Evolutionary conservation across 108 stramenopile genomes (phyloP).

Genomic region (Chaetoceros muelleri): DNA sequence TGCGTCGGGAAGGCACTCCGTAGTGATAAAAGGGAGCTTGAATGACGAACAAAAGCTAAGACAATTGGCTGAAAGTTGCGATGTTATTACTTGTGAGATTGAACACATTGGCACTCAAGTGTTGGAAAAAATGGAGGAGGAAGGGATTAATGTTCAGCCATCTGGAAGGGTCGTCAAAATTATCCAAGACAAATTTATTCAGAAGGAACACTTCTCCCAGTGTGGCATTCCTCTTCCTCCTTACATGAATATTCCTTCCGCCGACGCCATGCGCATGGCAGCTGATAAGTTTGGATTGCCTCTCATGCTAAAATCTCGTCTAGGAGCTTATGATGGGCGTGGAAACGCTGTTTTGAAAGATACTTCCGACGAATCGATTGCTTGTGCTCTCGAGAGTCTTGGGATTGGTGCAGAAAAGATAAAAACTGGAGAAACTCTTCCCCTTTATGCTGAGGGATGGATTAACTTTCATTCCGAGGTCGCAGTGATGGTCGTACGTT

Average conservation of each 20-base stretch:
- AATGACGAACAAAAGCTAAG: constrained; percentile 72
- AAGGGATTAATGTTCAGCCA: constrained; percentile 88
- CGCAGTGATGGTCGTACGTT: constrained; percentile 94
- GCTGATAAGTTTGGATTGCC: constrained; percentile 76
- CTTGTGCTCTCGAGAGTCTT: constrained; percentile 38
- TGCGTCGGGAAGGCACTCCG: constrained; percentile 23
- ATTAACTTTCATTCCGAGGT: constrained; percentile 87
- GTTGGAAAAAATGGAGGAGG: constrained; percentile 59
- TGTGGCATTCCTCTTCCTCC: constrained; percentile 65
- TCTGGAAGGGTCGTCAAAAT: constrained; percentile 66
- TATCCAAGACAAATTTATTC: constrained; percentile 92
- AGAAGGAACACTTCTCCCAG: constrained; percentile 84
- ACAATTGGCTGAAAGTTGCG: constrained; percentile 51
- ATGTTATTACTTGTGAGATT: constrained; percentile 97
- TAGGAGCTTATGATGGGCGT: constrained; percentile 93
- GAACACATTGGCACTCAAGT: constrained; percentile 93
- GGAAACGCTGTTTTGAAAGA: constrained; percentile 88
- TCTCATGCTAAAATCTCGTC: constrained; percentile 91
- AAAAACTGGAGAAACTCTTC: constrained; percentile 16
- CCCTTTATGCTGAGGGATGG: constrained; percentile 94
- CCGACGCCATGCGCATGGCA: constrained; percentile 54
- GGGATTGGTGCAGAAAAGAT: constrained; percentile 17
- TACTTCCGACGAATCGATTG: constrained; percentile 40
- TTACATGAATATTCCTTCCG: constrained; percentile 40
- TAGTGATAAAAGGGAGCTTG: constrained; percentile 69